Conservation (phyloP, 352 stramenopile species). For the Phytopythium helicoides region DNA sequence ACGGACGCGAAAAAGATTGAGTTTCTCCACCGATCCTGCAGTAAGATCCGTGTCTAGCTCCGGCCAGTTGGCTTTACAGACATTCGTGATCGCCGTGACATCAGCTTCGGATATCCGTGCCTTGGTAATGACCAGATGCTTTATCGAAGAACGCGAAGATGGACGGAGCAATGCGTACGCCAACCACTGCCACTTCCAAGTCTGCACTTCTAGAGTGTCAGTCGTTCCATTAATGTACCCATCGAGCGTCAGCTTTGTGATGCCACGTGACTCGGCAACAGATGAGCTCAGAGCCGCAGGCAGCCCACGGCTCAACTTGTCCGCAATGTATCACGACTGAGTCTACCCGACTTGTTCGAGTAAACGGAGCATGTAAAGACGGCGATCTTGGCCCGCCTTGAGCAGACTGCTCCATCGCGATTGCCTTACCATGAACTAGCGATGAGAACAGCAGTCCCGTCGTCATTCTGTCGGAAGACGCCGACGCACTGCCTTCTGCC, state of each 20-base stretch:
- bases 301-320: constrained; percentile 19
- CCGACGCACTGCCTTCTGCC: background rate
- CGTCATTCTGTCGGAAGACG: constrained; percentile 5
- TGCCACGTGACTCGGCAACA: constrained; percentile 10
- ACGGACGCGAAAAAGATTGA: background rate
- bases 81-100: constrained; percentile 15
- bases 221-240: constrained; percentile 10
- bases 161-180: constrained; percentile 21
- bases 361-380: constrained; percentile 4
- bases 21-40: background rate
- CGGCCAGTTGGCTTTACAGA: constrained; percentile 16
- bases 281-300: constrained; percentile 20
- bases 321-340: constrained; percentile 25
- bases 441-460: constrained; percentile 21
- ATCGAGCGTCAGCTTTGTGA: constrained; percentile 20
- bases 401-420: constrained; percentile 9
- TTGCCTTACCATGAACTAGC: constrained; percentile 17
- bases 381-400: constrained; percentile 1
- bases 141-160: constrained; percentile 20
- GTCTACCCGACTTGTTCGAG: constrained; percentile 10
- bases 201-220: constrained; percentile 13
- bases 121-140: constrained; percentile 22
- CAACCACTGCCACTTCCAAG: constrained; percentile 26
- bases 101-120: constrained; percentile 14
- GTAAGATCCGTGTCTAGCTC: constrained; percentile 4